Base-by-base conservation (phyloP, 345 rosid genomes). In the Bruguiera parviflora region DNA sequence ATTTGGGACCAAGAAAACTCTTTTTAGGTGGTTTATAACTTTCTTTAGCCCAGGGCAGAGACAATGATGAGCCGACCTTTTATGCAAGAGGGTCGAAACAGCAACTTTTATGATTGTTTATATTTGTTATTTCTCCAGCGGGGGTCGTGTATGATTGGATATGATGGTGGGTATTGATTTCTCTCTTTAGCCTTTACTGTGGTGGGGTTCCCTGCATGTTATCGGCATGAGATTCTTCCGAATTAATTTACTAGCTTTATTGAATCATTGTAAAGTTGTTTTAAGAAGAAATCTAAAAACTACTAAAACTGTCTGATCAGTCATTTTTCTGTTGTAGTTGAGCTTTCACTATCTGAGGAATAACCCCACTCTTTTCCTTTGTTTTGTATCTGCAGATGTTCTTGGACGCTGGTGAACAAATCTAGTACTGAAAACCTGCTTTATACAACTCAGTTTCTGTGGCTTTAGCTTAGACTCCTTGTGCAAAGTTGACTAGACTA, bases 301-400 rank as follows among this genome's bases (percentile, higher is more conserved):
- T 43, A 63, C 51, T 6, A 18, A 46, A 19, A 63, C 21, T 21
- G 5, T 4, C 22, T 53, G 0, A 19, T 24, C 43, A 33, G 24
- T 27, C 35, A 27, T 57, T 68, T 32, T 8, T 22, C 25, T 57
- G 24, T 31, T 21, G 8, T n/a, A 3, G 58, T 11, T 7, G 60
- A 31, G 25, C 22, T 15, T 63, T 33, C 22, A 21, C 27, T 24
- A 15, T 49, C 51, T 58, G 47, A 33, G 47, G 25, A 32, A 62
- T 2, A 39, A 39, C 25, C 13, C 60, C 16, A 21, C 33, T 0
- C 15, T 22, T 1, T 3, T 55, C 61, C 1, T 58, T 29, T 28
- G 53, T 19, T 73, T 58, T 68, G 58, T 69, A 75, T 69, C 51
- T 73, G 81, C 81, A 82, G 82, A 66, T 71, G 71, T 63, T 56